These are phyloP conservation scores for Oryza glumipatula DNA, from an alignment of 176 grass and related monocot genomes.

Conservation along the genomic window DNA sequence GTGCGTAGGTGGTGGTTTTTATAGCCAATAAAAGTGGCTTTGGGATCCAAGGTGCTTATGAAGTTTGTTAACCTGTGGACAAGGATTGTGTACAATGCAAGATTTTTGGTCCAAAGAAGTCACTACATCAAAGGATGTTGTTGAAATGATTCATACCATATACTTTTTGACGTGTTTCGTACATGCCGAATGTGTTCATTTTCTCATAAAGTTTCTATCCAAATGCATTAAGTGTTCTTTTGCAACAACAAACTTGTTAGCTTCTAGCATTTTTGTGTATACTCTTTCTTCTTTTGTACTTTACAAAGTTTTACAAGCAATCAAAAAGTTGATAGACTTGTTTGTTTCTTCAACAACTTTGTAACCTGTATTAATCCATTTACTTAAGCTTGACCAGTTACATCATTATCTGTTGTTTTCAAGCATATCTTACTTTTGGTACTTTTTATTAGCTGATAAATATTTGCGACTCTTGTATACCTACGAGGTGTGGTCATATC, in stretches of 20 bases:
- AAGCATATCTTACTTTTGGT: background rate
- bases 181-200: background rate
- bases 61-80: conserved; percentile 14
- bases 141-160: background rate
- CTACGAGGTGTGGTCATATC: background rate
- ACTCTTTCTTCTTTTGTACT: background rate
- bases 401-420: background rate
- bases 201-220: background rate
- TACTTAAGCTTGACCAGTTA: background rate
- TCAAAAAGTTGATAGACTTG: background rate
- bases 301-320: background rate
- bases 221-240: background rate
- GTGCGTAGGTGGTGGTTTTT: background rate
- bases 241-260: background rate
- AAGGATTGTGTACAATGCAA: background rate
- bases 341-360: background rate
- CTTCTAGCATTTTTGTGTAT: background rate
- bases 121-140: background rate
- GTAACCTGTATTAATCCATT: background rate
- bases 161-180: background rate
- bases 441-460: background rate
- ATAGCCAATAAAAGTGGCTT: conserved; percentile 19
- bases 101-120: background rate
- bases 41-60: background rate
- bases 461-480: background rate